Evolutionary conservation across 1,284 basidiomycete species (phyloP).

Genomic region (Pseudozyma sp.): DNA sequence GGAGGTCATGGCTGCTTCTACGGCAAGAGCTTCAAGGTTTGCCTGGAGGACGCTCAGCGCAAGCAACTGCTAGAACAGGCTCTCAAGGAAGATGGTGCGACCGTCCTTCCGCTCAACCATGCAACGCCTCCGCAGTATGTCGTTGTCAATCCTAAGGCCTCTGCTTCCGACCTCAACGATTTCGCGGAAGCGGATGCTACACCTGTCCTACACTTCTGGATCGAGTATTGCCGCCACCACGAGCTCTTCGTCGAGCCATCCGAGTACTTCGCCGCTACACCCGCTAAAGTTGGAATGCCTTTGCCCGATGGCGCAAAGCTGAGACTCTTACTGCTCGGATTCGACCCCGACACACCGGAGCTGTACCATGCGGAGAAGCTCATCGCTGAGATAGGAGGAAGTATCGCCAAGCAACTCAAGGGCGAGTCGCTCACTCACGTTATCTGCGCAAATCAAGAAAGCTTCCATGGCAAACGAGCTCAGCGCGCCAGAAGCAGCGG

Average conservation of each 20-base stretch:
- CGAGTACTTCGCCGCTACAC: conserved; percentile 45
- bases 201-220: conserved; percentile 58
- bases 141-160: conserved; percentile 31
- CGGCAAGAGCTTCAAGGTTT: conserved; percentile 29
- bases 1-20: conserved; percentile 16
- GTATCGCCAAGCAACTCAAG: conserved; percentile 32
- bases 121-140: conserved; percentile 18
- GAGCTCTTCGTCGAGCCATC: conserved; percentile 43
- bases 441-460: conserved; percentile 37
- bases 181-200: conserved; percentile 6
- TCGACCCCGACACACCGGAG: conserved; percentile 48
- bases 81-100: conserved; percentile 34
- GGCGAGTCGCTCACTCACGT: conserved; percentile 47
- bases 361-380: conserved; percentile 52
- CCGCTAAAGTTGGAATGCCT: conserved; percentile 38
- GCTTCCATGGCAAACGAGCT: conserved; percentile 26
- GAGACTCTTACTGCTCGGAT: conserved; percentile 43
- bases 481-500: conserved; percentile 35
- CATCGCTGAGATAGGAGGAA: conserved; percentile 46
- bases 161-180: conserved; percentile 11
- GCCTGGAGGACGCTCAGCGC: conserved; percentile 26
- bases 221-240: conserved; percentile 59
- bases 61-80: conserved; percentile 33
- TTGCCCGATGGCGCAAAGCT: conserved; percentile 25
- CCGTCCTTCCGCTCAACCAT: conserved; percentile 9